Percentiles rank a stretch among this genome's conserved stretches.
These are phyloP conservation scores for Physcia stellaris DNA, from an alignment of 495 filamentous ascomycete genomes.

Conservation along the genomic window DNA sequence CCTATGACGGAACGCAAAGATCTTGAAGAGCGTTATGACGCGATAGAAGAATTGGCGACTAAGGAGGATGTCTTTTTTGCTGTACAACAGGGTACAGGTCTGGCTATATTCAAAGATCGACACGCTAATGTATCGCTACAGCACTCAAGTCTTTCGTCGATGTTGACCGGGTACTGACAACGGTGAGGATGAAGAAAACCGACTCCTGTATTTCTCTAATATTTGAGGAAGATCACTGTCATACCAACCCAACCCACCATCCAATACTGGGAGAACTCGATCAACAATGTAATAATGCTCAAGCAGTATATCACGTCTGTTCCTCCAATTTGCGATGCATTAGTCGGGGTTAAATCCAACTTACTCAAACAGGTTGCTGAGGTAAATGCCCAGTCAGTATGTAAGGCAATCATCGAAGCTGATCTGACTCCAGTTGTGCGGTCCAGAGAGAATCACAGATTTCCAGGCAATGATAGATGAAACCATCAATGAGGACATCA, in stretches of 20 bases:
- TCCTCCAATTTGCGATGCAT: constrained; percentile 49
- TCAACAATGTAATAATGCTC: constrained; percentile 79
- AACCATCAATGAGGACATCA: constrained; percentile 69
- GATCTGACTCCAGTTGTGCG: constrained; percentile 38
- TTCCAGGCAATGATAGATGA: constrained; percentile 51
- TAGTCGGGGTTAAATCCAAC: constrained; percentile 49
- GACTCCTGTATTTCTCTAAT: constrained; percentile 20
- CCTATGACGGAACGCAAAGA: constrained; percentile 62
- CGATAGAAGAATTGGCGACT: constrained; percentile 67
- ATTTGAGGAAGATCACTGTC: constrained; percentile 51
- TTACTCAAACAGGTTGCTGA: constrained; percentile 53
- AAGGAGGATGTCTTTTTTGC: constrained; percentile 82
- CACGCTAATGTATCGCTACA: constrained; percentile 13
- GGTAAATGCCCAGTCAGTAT: constrained; percentile 20
- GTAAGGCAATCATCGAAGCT: background rate
- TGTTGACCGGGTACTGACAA: constrained; percentile 51
- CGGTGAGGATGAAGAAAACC: constrained; percentile 37
- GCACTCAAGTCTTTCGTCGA: constrained; percentile 64
- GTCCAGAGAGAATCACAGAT: constrained; percentile 40
- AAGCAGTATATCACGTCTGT: constrained; percentile 66
- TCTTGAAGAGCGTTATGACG: constrained; percentile 58
- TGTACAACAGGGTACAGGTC: constrained; percentile 47
- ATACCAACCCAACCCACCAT: constrained; percentile 52
- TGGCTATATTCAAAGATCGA: background rate
- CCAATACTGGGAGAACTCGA: constrained; percentile 57